These are phyloP conservation scores for Coniosporium apollinis DNA, from an alignment of 495 filamentous ascomycete genomes.

Conservation along the genomic window DNA sequence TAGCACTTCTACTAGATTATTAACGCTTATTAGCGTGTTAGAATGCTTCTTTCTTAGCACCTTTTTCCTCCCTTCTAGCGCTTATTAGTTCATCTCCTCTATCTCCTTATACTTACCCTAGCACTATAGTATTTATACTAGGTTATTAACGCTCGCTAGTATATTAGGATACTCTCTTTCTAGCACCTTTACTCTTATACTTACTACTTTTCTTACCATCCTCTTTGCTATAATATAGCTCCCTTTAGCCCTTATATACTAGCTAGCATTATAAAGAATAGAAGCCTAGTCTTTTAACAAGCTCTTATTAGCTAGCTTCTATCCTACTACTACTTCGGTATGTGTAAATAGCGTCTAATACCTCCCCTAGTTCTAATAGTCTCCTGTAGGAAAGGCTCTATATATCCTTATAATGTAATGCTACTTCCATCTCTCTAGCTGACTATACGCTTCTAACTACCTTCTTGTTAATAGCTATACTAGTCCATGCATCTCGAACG, in stretches of 20 bases:
- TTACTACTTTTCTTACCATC: not conserved
- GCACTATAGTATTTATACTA: not conserved
- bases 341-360: conserved; percentile 20
- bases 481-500: conserved; percentile 31
- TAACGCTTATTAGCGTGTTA: not conserved
- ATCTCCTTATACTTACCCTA: not conserved
- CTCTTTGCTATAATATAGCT: not conserved
- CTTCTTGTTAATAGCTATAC: conserved; percentile 28
- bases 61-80: not conserved
- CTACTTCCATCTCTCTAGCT: conserved; percentile 25
- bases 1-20: not conserved
- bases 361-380: conserved; percentile 15
- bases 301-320: conserved; percentile 2
- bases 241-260: conserved; percentile 1
- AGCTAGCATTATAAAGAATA: conserved; percentile 1
- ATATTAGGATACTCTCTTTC: not conserved
- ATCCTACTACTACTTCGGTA: conserved; percentile 7
- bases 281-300: conserved; percentile 3
- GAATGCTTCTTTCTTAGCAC: not conserved
- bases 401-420: conserved; percentile 24
- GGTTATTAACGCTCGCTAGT: not conserved
- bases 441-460: conserved; percentile 25
- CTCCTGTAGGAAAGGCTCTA: conserved; percentile 24
- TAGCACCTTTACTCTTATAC: not conserved
- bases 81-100: not conserved